Percentiles rank a stretch among this genome's conserved stretches.
These are phyloP conservation scores for Rossbeevera mucosa DNA, from an alignment of 768 basidiomycete species.

Conservation along the genomic window DNA sequence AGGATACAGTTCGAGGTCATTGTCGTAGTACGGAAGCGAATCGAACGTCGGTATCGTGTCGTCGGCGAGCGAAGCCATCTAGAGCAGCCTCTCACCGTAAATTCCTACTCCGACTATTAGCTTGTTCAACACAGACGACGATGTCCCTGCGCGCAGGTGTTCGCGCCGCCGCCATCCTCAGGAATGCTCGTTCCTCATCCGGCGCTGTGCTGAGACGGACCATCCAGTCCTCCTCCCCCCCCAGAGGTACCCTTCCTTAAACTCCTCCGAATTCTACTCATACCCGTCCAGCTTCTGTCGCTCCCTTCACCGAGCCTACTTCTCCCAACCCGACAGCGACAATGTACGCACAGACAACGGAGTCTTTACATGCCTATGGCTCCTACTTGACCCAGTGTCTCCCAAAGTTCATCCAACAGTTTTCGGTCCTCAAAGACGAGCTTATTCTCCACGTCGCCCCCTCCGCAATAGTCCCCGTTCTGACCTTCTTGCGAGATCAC, in stretches of 20 bases:
- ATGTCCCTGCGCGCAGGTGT: constrained; percentile 47
- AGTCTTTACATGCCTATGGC: constrained; percentile 84
- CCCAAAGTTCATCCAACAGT: constrained; percentile 97
- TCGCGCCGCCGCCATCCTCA: constrained; percentile 41
- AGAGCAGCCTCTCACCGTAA: constrained; percentile 11
- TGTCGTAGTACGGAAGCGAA: constrained; percentile 92
- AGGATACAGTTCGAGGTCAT: constrained; percentile 78
- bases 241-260: constrained; percentile 40
- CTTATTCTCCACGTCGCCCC: constrained; percentile 86
- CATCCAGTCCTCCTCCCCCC: constrained; percentile 45
- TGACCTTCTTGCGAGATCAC: constrained; percentile 94
- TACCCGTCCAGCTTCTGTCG: constrained; percentile 46
- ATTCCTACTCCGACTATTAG: constrained; percentile 26
- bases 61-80: constrained; percentile 25
- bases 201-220: constrained; percentile 31
- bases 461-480: constrained; percentile 72
- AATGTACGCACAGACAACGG: constrained; percentile 66
- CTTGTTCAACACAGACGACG: not conserved
- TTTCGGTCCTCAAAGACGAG: constrained; percentile 95
- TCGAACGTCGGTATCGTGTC: constrained; percentile 50
- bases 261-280: constrained; percentile 7
- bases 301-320: constrained; percentile 86
- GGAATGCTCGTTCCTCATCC: constrained; percentile 32
- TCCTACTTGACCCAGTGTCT: constrained; percentile 90
- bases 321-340: constrained; percentile 82